Base-by-base conservation (phyloP, 2,329 filamentous ascomycete genomes). In the Phaeosphaeria sp. region DNA sequence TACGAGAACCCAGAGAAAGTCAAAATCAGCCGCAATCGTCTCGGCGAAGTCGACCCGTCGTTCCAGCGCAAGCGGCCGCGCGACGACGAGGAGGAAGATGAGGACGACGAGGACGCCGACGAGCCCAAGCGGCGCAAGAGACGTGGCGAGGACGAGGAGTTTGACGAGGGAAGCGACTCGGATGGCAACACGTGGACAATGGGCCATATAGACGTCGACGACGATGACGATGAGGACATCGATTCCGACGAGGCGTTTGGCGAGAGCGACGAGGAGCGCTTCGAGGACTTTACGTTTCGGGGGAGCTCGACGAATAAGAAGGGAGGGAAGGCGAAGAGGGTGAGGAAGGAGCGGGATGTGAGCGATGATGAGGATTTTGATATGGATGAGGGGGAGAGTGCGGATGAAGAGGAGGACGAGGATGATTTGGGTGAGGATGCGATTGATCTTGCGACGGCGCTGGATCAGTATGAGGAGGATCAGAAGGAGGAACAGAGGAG, bases 151-250 rank as follows among this genome's bases (percentile, higher is more conserved):
- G 75, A 81, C 25, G 83, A 84, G 17, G 91, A 93, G 54, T 67
- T 66, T n/a, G 87, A 89, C 56, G 87, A 89, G 62, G 91, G 91
- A 9, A 93, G 89, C 66, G 93, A 97, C 72, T 92, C 90, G 59
- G 91, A 93, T 59, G 93, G 92, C 21, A 91, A 96, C 68, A 88
- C 91, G 71, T 97, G 92, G 92, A 89, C 85, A 49, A 82, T 96
- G 50, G 93, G 93, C 24, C 81, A 87, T 48, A 87, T 89, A 21
- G 86, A 84, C 49, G 46, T 49, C 18, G 52, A 55, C n/a, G 86
- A 84, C 45, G 87, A 89, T 52, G 84, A 90, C 60, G 89, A 91
- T 67, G 87, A 85, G 53, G 87, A 90, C 60, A 80, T 91, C 55
- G 88, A 91, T 72, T 89, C 86, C 64, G 89, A 91, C 73, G 92